These are phyloP conservation scores for Emericellopsis cladophorae DNA, from an alignment of 2,329 filamentous ascomycete genomes.

Conservation along the genomic window DNA sequence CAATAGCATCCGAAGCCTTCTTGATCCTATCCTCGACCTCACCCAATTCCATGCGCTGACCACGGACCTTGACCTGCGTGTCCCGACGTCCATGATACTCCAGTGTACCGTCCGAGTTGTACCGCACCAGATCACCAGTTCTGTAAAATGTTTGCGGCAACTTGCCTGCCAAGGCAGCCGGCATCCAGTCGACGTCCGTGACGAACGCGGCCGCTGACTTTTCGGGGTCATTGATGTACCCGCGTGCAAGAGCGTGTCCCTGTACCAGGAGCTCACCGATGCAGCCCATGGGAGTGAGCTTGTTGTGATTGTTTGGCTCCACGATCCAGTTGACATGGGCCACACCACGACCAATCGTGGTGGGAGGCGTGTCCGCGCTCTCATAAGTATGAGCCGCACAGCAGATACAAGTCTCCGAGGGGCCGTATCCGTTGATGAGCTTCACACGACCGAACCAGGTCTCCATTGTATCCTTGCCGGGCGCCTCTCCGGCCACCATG, in stretches of 20 bases:
- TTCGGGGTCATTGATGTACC: conserved; percentile 37
- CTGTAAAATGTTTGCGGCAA: conserved; percentile 4
- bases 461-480: conserved; percentile 4
- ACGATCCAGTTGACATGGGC: conserved; percentile 6
- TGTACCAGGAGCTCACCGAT: conserved; percentile 31
- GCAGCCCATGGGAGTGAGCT: conserved; percentile 10
- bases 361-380: background rate
- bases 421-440: conserved; percentile 7
- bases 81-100: conserved; percentile 8
- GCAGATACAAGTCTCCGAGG: conserved; percentile 5
- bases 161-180: conserved; percentile 9
- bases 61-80: conserved; percentile 9
- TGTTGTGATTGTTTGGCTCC: conserved; percentile 4
- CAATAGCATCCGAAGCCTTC: background rate
- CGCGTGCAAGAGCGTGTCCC: conserved; percentile 38
- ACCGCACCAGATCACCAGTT: conserved; percentile 7
- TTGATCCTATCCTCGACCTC: conserved; percentile 6
- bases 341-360: background rate
- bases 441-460: conserved; percentile 6
- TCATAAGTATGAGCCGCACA: background rate
- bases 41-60: conserved; percentile 7
- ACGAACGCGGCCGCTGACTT: conserved; percentile 39
- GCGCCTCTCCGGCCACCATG: conserved; percentile 6
- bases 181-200: conserved; percentile 28
- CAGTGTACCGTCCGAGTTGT: conserved; percentile 6